These are phyloP conservation scores for Pneumocystis canis DNA, from an alignment of 1,139 yeast species.

Conservation along the genomic window DNA sequence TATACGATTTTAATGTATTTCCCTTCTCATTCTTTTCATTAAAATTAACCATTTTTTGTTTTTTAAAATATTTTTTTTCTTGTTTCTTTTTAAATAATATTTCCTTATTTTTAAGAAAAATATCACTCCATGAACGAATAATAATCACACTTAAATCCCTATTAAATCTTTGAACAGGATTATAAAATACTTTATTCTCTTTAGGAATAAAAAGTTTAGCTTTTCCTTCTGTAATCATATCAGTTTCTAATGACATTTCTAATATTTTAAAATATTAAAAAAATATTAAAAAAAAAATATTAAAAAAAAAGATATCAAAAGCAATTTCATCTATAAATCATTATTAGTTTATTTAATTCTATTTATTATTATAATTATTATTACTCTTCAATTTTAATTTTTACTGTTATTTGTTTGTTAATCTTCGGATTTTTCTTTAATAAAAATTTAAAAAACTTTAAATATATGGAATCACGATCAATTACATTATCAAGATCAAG, in stretches of 20 bases:
- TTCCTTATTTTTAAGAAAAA: slow-evolving; percentile 28
- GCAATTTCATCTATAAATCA: no score
- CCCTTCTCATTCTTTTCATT: slow-evolving; percentile 19
- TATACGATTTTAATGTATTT: no score
- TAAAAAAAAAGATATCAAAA: no score
- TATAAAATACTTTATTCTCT: slow-evolving; percentile 40
- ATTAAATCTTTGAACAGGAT: slow-evolving; percentile 92
- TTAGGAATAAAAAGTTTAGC: background rate
- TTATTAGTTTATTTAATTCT: no score
- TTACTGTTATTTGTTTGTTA: no score
- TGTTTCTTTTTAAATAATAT: slow-evolving; percentile 24
- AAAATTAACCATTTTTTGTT: background rate
- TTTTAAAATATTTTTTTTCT: slow-evolving; percentile 17
- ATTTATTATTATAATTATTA: no score
- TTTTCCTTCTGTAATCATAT: background rate
- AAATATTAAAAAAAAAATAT: no score
- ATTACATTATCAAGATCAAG: background rate
- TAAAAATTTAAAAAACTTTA: background rate
- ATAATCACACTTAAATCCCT: slow-evolving; percentile 78
- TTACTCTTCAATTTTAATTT: no score
- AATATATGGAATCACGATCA: background rate
- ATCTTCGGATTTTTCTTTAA: no score
- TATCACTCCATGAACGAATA: slow-evolving; percentile 69
- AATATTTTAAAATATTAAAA: no score
- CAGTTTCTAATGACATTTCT: background rate